Base-by-base conservation (phyloP, 208 protist genomes). In the Leishmania aethiopica region DNA sequence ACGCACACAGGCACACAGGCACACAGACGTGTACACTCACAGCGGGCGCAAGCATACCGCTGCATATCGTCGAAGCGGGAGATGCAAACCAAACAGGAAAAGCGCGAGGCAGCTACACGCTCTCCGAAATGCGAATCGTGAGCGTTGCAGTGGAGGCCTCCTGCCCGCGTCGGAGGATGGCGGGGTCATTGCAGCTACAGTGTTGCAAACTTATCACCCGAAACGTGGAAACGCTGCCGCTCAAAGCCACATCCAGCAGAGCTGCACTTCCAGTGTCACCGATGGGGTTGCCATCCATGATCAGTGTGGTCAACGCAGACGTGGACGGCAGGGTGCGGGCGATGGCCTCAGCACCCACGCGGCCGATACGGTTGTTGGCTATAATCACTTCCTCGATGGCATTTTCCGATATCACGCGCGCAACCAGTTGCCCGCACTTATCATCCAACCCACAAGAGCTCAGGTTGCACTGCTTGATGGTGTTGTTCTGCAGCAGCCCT, bases 331-430 rank as follows among this genome's bases (percentile, higher is more conserved):
- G 80, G 10, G 88, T 95, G 49, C 92, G 90, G 59, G 94, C 94
- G 53, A 98, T 94, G 28, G 86, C 80, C 75, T 96, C 93, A 0
- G 91, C 94, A 17, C 96, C 96, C 45, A 79, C 75, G 28, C 88
- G 85, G 72, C 82, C 86, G 82, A 98, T 97, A 78, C 90, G 88
- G 79, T 98, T 98, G 86, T 98, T 94, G 37, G 96, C 93, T 55
- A 98, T 89, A 55, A 93, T 88, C 72, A 98, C 91, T 76, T 97
- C 94, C 79, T 98, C 96, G 32, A 95, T 95, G 17, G 94, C 90
- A 81, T 96, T 97, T 75, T 97, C 92, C 55, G 88, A 88, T 73
- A 98, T 92, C 32, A 97, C 92, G n/a, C 90, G 87, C 11, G 89
- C 90, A 28, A 97, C 77, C 6, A 95, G 67, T 59, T 87, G 81